Evolutionary conservation across 2,329 filamentous ascomycete species (phyloP).

Genomic region (Lojkania enalia): DNA sequence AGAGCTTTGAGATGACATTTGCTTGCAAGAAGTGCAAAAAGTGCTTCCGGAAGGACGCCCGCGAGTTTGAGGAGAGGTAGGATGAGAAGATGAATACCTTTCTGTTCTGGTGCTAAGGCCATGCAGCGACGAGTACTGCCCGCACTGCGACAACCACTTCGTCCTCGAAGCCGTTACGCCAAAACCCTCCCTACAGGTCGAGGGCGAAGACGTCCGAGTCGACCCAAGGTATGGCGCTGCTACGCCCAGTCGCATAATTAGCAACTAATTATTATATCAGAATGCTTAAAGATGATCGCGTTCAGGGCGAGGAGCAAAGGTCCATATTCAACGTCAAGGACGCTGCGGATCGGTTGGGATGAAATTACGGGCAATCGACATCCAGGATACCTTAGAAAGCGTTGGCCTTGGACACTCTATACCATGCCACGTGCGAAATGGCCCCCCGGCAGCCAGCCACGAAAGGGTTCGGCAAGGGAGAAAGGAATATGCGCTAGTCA

Average conservation of each 20-base stretch:
- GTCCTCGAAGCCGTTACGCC: slow-evolving; percentile 86
- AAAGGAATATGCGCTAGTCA: slow-evolving; percentile 22
- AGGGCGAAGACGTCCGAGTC: slow-evolving; percentile 85
- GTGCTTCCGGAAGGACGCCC: slow-evolving; percentile 90
- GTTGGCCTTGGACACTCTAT: no score
- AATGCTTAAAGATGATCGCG: slow-evolving; percentile 90
- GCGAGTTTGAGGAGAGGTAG: slow-evolving; percentile 83
- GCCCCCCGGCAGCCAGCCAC: no score
- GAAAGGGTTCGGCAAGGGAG: no score
- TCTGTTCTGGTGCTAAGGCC: not conserved
- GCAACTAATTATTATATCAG: slow-evolving; percentile 38
- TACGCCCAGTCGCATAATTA: not conserved
- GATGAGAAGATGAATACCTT: not conserved
- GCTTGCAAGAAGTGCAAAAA: slow-evolving; percentile 99
- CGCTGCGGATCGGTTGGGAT: slow-evolving; percentile 76
- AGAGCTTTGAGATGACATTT: slow-evolving; percentile 86
- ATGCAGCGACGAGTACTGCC: slow-evolving; percentile 89
- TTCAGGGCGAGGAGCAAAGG: slow-evolving; percentile 61
- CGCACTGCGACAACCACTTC: slow-evolving; percentile 98
- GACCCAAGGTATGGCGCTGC: slow-evolving; percentile 65
- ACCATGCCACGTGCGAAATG: no score
- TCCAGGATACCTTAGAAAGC: no score
- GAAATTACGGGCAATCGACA: no score
- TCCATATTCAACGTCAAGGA: slow-evolving; percentile 77
- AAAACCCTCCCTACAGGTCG: slow-evolving; percentile 79